Evolutionary conservation across 2,329 filamentous ascomycete genomes (phyloP), one percentile per base, ranked within the genome.

Genomic region (Arthrobotrys megalospora): DNA sequence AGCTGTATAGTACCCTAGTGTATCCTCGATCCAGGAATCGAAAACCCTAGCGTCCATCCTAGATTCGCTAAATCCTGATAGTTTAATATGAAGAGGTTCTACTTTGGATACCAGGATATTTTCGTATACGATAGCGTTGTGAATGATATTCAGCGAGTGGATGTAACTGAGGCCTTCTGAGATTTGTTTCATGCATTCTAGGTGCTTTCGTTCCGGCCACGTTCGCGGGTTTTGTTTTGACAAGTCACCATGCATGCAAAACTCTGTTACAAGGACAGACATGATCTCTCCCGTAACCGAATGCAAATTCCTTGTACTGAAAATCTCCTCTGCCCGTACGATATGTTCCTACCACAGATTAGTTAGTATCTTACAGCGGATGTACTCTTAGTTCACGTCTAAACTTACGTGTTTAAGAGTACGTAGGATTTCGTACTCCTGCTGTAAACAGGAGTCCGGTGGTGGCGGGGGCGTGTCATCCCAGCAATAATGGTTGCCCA

Each of bases 201-300:
- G 36, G 5, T 43, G 11, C 8, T n/a, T 45, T 21, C 28, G 8
- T 6, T 24, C 16, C 1, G 58, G 36, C 58, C 58, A 63, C 11
- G 12, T 5, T 5, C 43, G 5, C 11, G 21, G 8, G 8, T 41
- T 19, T 10, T 63, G 36, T 16, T 45, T 21, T 6, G 32, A 21
- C n/a, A 63, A 21, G 36, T 63, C 58, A 11, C 38, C 16, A 16
- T 43, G 38, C 2, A 38, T 3, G n/a, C 58, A 63, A 41, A 63
- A 38, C 19, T 63, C 58, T 4, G 58, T 63, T 16, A 63, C 36
- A 7, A 63, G 19, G 16, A 63, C 36, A 45, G 58, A 45, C n/a
- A 45, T n/a, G 11, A 45, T 43, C 36, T 38, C 36, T 8, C 28
- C 24, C 1, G n/a, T 16, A 10, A 7, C 8, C 5, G 6, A 21